These are phyloP conservation scores for Aschersonia sp. DNA, from an alignment of 2,329 filamentous ascomycete genomes.

Conservation along the genomic window DNA sequence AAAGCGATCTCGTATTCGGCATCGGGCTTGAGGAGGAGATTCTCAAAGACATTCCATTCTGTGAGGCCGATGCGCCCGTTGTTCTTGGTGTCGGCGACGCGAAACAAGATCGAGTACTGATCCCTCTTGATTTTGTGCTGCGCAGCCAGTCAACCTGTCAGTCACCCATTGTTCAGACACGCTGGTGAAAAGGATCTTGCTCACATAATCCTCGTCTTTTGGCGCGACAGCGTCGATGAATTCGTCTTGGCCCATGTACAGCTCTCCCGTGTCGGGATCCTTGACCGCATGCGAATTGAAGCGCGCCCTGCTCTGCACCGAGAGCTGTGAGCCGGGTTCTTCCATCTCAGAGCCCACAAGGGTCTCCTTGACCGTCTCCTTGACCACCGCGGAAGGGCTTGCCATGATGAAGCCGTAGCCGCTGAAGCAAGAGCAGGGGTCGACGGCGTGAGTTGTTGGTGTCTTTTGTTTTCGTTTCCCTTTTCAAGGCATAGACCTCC, in stretches of 20 bases:
- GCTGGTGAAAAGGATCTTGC: slow-evolving; percentile 19
- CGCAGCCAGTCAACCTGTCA: background rate
- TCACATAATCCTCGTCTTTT: slow-evolving; percentile 77
- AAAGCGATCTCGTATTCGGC: slow-evolving; percentile 99
- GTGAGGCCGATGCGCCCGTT: slow-evolving; percentile 60
- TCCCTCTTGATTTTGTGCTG: slow-evolving; percentile 97
- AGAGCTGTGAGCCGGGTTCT: slow-evolving; percentile 42
- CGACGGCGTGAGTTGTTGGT: background rate
- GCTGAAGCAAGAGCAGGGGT: background rate
- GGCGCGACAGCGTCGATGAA: slow-evolving; percentile 89
- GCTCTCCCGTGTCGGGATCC: slow-evolving; percentile 62
- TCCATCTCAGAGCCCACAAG: slow-evolving; percentile 45
- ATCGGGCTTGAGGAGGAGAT: slow-evolving; percentile 83
- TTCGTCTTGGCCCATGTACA: slow-evolving; percentile 68
- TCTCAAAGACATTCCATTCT: slow-evolving; percentile 91
- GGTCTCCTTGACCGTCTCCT: slow-evolving; percentile 65
- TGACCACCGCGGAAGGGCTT: slow-evolving; percentile 32
- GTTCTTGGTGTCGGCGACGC: slow-evolving; percentile 69
- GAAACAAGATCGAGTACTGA: slow-evolving; percentile 89
- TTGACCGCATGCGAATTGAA: slow-evolving; percentile 67
- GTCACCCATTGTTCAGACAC: background rate
- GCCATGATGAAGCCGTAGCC: slow-evolving; percentile 14
- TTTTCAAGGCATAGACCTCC: background rate
- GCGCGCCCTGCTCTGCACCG: slow-evolving; percentile 57
- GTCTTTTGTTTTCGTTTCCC: no score